Conservation (phyloP, 352 stramenopile species). For the Phytophthora europaea region DNA sequence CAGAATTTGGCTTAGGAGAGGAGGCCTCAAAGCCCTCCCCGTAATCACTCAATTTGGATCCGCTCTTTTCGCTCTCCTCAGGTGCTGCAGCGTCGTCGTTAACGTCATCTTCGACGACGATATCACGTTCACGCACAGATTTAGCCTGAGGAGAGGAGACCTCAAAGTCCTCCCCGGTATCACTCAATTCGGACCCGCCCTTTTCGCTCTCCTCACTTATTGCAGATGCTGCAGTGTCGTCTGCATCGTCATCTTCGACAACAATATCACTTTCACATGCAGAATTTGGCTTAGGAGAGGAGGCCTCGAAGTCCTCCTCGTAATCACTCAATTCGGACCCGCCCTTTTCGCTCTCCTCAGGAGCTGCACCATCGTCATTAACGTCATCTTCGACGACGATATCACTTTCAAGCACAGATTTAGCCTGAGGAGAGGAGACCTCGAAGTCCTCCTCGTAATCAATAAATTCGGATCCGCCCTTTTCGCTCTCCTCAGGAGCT, state of each 20-base stretch:
- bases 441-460: slow-evolving; percentile 65
- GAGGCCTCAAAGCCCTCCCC: too few species aligned
- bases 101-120: neutral
- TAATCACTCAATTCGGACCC: too few species aligned
- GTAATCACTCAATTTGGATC: too few species aligned
- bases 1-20: too few species aligned
- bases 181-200: slow-evolving; percentile 19
- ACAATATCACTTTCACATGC: neutral
- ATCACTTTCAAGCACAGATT: neutral
- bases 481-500: neutral
- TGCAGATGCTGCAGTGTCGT: neutral
- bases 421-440: slow-evolving; percentile 34
- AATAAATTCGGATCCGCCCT: slow-evolving; percentile 18
- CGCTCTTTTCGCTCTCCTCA: neutral
- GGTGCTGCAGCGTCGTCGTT: neutral
- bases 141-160: slow-evolving; percentile 35
- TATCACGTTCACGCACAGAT: neutral
- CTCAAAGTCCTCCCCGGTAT: slow-evolving; percentile 64
- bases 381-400: neutral
- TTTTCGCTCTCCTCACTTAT: slow-evolving; percentile 1
- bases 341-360: slow-evolving; percentile 1
- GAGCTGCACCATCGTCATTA: slow-evolving; percentile 9
- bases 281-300: neutral
- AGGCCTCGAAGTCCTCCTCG: neutral
- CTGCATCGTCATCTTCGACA: slow-evolving; percentile 7